Conservation (phyloP, 2,329 filamentous ascomycete genomes). For the Bimuria novae-zelandiae region DNA sequence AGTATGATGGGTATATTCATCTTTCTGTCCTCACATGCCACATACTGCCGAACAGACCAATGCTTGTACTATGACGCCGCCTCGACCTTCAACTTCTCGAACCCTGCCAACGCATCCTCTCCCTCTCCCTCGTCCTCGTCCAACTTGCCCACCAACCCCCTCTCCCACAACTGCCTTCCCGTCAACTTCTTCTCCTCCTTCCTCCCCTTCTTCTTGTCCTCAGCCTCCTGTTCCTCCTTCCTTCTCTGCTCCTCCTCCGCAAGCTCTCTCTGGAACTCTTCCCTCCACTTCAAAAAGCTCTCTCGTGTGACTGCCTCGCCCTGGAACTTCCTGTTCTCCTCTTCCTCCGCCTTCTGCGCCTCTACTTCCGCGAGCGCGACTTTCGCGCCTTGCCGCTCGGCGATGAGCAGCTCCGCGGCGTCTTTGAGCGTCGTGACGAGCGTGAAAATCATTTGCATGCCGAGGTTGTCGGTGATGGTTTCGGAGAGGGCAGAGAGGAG, state of each 20-base stretch:
- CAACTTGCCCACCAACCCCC: constrained; percentile 62
- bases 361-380: constrained; percentile 59
- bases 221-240: constrained; percentile 73
- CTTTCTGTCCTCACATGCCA: neutral
- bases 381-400: constrained; percentile 69
- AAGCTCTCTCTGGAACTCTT: constrained; percentile 78
- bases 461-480: constrained; percentile 87
- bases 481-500: constrained; percentile 74
- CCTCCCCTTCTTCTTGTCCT: constrained; percentile 55
- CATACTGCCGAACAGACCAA: neutral
- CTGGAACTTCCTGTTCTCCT: constrained; percentile 96
- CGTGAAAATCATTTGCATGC: constrained; percentile 98
- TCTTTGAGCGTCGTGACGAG: constrained; percentile 88
- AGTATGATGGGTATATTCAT: constrained; percentile 28
- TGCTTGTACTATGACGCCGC: constrained; percentile 42
- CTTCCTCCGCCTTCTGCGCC: constrained; percentile 72
- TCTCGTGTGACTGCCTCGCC: constrained; percentile 87
- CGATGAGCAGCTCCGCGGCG: constrained; percentile 81
- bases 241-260: constrained; percentile 66
- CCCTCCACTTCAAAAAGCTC: constrained; percentile 82
- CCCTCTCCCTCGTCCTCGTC: constrained; percentile 72
- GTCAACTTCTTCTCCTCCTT: constrained; percentile 82
- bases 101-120: constrained; percentile 56
- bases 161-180: constrained; percentile 58
- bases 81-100: constrained; percentile 50